phyloP scores from a whole-genome alignment of 768 basidiomycete species.

The Hebeloma cylindrosporum region DNA sequence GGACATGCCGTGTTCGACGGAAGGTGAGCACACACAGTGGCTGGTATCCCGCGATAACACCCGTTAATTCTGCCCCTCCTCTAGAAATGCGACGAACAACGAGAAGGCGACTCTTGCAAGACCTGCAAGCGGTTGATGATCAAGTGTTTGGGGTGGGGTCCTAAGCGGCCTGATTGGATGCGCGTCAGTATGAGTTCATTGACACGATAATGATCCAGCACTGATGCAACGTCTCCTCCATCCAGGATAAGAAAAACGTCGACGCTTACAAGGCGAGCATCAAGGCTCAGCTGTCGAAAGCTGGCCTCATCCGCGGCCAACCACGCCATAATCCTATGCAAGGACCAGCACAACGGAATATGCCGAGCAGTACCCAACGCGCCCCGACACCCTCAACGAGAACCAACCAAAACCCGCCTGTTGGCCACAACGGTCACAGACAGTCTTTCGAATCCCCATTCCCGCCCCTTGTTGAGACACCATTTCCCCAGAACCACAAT shows the following conservation, averaged over 20 bases:
- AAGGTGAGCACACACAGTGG: slow-evolving; percentile 56
- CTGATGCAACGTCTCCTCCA: slow-evolving; percentile 17
- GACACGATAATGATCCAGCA: slow-evolving; percentile 7
- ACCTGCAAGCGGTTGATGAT: slow-evolving; percentile 82
- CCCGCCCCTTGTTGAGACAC: slow-evolving; percentile 21
- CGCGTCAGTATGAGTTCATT: slow-evolving; percentile 44
- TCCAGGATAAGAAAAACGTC: slow-evolving; percentile 78
- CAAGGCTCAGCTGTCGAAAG: slow-evolving; percentile 74
- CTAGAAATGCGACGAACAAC: slow-evolving; percentile 89
- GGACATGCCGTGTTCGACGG: slow-evolving; percentile 82
- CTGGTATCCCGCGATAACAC: slow-evolving; percentile 12
- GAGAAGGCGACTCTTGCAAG: slow-evolving; percentile 76
- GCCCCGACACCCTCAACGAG: slow-evolving; percentile 21
- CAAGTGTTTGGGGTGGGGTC: slow-evolving; percentile 83
- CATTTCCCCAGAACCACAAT: slow-evolving; percentile 25
- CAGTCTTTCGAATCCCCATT: slow-evolving; percentile 23
- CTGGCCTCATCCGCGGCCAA: slow-evolving; percentile 81
- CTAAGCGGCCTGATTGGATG: slow-evolving; percentile 89
- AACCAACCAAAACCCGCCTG: no score
- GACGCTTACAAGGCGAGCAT: slow-evolving; percentile 83
- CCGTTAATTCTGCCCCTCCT: slow-evolving; percentile 10
- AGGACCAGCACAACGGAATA: slow-evolving; percentile 25
- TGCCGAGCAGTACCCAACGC: no score
- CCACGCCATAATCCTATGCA: slow-evolving; percentile 60
- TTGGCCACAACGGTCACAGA: slow-evolving; percentile 12